Evolutionary conservation across 2,329 filamentous ascomycete species (phyloP).

Genomic region (Shiraia bambusicola): DNA sequence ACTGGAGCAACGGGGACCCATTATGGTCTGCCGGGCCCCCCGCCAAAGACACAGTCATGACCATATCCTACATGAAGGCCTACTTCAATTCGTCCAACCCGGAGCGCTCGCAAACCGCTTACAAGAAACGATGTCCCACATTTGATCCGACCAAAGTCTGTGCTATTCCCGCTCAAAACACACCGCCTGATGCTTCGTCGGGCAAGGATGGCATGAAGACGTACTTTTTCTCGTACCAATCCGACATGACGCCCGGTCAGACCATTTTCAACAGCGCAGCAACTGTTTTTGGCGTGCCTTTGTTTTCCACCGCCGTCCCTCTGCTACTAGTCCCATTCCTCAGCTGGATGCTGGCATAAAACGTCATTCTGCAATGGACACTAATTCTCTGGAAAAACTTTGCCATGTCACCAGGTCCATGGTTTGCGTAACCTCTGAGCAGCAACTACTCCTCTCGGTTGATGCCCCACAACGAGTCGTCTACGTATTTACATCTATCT

Average conservation of each 20-base stretch:
- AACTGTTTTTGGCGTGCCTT: constrained; percentile 16
- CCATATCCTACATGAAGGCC: constrained; percentile 70
- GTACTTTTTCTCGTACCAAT: constrained; percentile 40
- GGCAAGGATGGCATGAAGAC: constrained; percentile 33
- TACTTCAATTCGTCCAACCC: constrained; percentile 72
- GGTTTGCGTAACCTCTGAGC: too few species aligned
- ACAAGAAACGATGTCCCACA: constrained; percentile 34
- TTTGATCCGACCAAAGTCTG: constrained; percentile 35
- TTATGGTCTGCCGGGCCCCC: constrained; percentile 74
- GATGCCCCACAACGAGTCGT: constrained; percentile 1
- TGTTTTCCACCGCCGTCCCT: constrained; percentile 24
- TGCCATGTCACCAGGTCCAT: not conserved
- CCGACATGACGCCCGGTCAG: constrained; percentile 34
- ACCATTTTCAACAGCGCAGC: constrained; percentile 24
- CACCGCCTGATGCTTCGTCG: constrained; percentile 28
- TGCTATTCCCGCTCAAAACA: constrained; percentile 36
- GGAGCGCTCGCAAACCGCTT: constrained; percentile 28
- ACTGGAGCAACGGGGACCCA: constrained; percentile 75
- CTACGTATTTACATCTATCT: constrained; percentile 1
- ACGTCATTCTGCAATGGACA: constrained; percentile 9
- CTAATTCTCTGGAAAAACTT: constrained; percentile 6
- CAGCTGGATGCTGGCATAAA: constrained; percentile 28
- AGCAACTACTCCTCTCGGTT: constrained; percentile 1
- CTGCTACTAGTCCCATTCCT: constrained; percentile 30
- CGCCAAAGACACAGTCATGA: constrained; percentile 60